phyloP scores from a whole-genome alignment of 169 alveolate genomes.

The Eimeria tenella region DNA sequence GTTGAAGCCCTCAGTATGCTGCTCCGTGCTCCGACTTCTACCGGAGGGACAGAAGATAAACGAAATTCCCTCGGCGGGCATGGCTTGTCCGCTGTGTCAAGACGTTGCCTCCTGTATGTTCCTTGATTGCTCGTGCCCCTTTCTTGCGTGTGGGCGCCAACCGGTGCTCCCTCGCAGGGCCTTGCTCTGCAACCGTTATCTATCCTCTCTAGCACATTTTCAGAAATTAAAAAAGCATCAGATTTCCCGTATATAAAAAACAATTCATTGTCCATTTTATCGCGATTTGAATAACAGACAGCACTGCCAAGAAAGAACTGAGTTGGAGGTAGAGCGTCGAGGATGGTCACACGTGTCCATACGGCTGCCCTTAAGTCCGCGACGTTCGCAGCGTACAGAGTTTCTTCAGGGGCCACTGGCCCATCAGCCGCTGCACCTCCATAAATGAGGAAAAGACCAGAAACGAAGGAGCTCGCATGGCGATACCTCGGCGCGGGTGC shows the following conservation, averaged over 20 bases:
- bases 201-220: not conserved
- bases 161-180: not conserved
- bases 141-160: not conserved
- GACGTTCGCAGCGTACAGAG: slow-evolving; percentile 18
- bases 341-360: slow-evolving; percentile 51
- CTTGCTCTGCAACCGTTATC: not conserved
- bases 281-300: not conserved
- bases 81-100: not conserved
- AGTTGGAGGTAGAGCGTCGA: slow-evolving; percentile 14
- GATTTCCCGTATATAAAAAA: slow-evolving; percentile 7
- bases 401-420: slow-evolving; percentile 9
- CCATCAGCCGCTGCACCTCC: slow-evolving; percentile 7
- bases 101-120: not conserved
- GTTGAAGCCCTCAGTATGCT: not conserved
- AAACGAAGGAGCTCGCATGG: slow-evolving; percentile 22
- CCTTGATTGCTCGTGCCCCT: not conserved
- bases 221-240: not conserved
- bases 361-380: not conserved
- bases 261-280: not conserved
- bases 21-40: not conserved
- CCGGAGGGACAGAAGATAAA: too few relatives aligned
- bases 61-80: not conserved
- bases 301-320: not conserved
- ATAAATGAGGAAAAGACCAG: not conserved
- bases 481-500: slow-evolving; percentile 27